Conservation (phyloP, 2,329 filamentous ascomycete genomes). For the Fragosphaeria purpurea region DNA sequence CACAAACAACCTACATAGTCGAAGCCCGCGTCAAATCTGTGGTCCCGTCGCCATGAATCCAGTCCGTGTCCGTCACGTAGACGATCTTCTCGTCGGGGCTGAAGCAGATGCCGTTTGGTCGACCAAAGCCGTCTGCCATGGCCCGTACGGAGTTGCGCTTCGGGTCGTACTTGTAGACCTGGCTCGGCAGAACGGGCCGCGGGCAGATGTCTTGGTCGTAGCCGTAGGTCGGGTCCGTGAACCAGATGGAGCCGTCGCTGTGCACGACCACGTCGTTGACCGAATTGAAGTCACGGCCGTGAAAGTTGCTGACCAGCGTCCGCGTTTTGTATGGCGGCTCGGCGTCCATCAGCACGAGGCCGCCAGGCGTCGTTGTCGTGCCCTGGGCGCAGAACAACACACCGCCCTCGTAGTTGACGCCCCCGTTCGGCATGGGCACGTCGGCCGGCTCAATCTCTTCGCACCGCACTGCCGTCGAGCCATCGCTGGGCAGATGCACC, state of each 20-base stretch:
- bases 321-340: slow-evolving; percentile 21
- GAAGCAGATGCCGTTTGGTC: slow-evolving; percentile 32
- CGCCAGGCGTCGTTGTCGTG: slow-evolving; percentile 21
- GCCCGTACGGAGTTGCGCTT: slow-evolving; percentile 30
- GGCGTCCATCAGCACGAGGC: slow-evolving; percentile 23
- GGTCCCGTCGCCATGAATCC: slow-evolving; percentile 19
- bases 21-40: slow-evolving; percentile 18
- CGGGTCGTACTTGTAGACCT: slow-evolving; percentile 37
- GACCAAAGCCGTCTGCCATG: slow-evolving; percentile 35
- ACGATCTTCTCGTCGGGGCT: slow-evolving; percentile 26
- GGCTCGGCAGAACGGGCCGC: slow-evolving; percentile 32
- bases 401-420: slow-evolving; percentile 30
- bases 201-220: slow-evolving; percentile 34
- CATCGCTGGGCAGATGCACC: neutral
- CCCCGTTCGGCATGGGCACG: slow-evolving; percentile 9
- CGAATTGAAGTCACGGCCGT: slow-evolving; percentile 36
- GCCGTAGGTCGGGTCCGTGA: slow-evolving; percentile 36
- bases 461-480: neutral
- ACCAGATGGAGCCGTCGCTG: slow-evolving; percentile 33
- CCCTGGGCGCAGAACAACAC: slow-evolving; percentile 18
- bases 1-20: slow-evolving; percentile 2
- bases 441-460: neutral
- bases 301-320: slow-evolving; percentile 30
- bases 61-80: slow-evolving; percentile 33
- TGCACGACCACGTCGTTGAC: slow-evolving; percentile 31